These are phyloP conservation scores for Diaporthe longicolla DNA, from an alignment of 2,329 filamentous ascomycete species.

Conservation along the genomic window DNA sequence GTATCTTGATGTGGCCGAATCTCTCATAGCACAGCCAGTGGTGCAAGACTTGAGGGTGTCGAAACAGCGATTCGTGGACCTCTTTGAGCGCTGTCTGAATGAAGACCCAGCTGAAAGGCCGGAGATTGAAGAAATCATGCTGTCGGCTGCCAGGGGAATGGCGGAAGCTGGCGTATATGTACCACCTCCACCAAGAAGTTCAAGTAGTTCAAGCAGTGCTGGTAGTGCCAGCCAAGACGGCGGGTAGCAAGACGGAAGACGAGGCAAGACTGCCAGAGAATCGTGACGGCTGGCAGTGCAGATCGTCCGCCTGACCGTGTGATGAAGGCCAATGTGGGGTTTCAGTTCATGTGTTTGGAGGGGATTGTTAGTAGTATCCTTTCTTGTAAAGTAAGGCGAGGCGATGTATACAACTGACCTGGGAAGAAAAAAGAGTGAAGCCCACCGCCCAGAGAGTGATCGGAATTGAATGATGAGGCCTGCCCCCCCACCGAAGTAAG, in stretches of 20 bases:
- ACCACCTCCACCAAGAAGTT: neutral
- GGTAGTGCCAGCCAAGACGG: too few relatives aligned
- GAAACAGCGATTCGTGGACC: slow-evolving; percentile 10
- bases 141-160: slow-evolving; percentile 15
- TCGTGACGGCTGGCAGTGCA: neutral
- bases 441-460: slow-evolving; percentile 52
- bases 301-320: neutral
- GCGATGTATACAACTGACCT: slow-evolving; percentile 47
- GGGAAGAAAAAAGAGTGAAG: slow-evolving; percentile 47
- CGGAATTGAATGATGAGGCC: slow-evolving; percentile 51
- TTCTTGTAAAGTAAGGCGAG: neutral
- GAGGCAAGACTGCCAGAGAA: neutral
- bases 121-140: slow-evolving; percentile 16
- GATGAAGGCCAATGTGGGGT: neutral
- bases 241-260: neutral
- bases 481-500: slow-evolving; percentile 39
- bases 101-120: neutral
- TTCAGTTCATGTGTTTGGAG: neutral
- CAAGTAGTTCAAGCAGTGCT: neutral
- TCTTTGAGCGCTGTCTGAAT: neutral
- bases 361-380: slow-evolving; percentile 50
- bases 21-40: neutral
- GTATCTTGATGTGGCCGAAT: slow-evolving; percentile 10
- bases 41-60: neutral
- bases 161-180: slow-evolving; percentile 19